These are phyloP conservation scores for Calonectria hongkongensis DNA, from an alignment of 2,329 filamentous ascomycete species.

Conservation along the genomic window DNA sequence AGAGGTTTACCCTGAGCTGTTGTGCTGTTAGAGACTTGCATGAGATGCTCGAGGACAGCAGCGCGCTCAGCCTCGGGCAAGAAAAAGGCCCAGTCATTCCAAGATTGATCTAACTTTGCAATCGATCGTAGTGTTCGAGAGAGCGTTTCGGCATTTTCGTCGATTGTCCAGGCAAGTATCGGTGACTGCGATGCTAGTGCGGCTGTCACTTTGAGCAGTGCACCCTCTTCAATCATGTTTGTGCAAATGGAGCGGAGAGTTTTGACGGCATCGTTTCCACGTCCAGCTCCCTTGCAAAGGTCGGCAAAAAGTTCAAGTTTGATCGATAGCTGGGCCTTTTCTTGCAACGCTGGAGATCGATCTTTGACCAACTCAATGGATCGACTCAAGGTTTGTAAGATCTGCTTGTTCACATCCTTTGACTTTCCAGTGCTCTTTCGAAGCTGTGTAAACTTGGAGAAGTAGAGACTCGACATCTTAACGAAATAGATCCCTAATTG, in stretches of 20 bases:
- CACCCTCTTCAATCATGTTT: conserved; percentile 75
- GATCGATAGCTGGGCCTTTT: conserved; percentile 74
- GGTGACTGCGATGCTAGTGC: conserved; percentile 71
- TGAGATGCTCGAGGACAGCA: conserved; percentile 76
- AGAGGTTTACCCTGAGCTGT: conserved; percentile 59
- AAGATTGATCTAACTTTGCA: conserved; percentile 75
- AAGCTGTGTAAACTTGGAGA: conserved; percentile 74
- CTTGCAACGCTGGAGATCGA: conserved; percentile 72
- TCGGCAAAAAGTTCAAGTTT: conserved; percentile 82
- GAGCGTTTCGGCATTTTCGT: conserved; percentile 70
- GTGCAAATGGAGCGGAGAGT: conserved; percentile 77
- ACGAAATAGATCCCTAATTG: conserved; percentile 71
- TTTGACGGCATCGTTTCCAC: conserved; percentile 74
- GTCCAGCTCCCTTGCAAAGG: conserved; percentile 71
- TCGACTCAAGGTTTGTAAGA: conserved; percentile 75
- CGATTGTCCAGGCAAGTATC: conserved; percentile 70
- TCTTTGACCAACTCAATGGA: conserved; percentile 78
- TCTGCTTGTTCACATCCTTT: conserved; percentile 61
- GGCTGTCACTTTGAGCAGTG: conserved; percentile 71
- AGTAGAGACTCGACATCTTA: conserved; percentile 84
- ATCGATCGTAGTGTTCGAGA: conserved; percentile 77
- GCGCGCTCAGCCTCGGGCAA: conserved; percentile 71
- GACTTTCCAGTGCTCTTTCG: conserved; percentile 65
- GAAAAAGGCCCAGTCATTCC: conserved; percentile 73
- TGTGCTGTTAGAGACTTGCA: conserved; percentile 68